phyloP scores from a whole-genome alignment of 2,329 filamentous ascomycete genomes.

The Exophiala sp. region DNA sequence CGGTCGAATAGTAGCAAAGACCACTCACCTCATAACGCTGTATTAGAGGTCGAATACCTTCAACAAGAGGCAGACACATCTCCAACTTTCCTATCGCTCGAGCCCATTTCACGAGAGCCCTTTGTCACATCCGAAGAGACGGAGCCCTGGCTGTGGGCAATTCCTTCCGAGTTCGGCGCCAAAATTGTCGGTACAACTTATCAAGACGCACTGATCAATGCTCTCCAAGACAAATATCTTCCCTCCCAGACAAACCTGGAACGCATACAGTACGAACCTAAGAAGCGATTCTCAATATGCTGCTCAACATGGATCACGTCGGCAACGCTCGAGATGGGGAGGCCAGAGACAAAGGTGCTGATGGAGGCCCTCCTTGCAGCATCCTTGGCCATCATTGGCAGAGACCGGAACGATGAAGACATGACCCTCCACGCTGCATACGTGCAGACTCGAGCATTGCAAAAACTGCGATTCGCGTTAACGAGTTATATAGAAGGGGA shows the following conservation, averaged over 20 bases:
- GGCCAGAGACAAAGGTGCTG: slow-evolving; percentile 15
- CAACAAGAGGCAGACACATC: background rate
- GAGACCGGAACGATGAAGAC: slow-evolving; percentile 11
- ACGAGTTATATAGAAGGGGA: slow-evolving; percentile 14
- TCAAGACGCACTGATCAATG: slow-evolving; percentile 4
- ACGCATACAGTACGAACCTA: background rate
- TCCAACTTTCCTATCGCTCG: background rate
- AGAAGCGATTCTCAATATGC: slow-evolving; percentile 11
- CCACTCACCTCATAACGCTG: background rate
- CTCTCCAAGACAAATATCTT: slow-evolving; percentile 8
- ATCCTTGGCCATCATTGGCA: slow-evolving; percentile 17
- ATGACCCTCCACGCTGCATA: slow-evolving; percentile 14
- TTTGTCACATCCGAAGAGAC: slow-evolving; percentile 2
- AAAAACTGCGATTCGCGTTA: slow-evolving; percentile 13
- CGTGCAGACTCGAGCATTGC: slow-evolving; percentile 18
- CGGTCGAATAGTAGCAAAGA: background rate
- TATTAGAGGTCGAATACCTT: background rate
- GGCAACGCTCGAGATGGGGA: slow-evolving; percentile 7
- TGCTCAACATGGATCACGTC: slow-evolving; percentile 15
- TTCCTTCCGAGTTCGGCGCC: slow-evolving; percentile 10
- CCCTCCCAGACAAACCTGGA: slow-evolving; percentile 1
- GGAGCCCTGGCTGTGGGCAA: slow-evolving; percentile 15
- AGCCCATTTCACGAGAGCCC: background rate
- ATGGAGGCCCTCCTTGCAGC: slow-evolving; percentile 18
- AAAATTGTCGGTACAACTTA: slow-evolving; percentile 9